phyloP scores from a whole-genome alignment of 2,329 filamentous ascomycete species.

The Calonectria leucothoes region DNA sequence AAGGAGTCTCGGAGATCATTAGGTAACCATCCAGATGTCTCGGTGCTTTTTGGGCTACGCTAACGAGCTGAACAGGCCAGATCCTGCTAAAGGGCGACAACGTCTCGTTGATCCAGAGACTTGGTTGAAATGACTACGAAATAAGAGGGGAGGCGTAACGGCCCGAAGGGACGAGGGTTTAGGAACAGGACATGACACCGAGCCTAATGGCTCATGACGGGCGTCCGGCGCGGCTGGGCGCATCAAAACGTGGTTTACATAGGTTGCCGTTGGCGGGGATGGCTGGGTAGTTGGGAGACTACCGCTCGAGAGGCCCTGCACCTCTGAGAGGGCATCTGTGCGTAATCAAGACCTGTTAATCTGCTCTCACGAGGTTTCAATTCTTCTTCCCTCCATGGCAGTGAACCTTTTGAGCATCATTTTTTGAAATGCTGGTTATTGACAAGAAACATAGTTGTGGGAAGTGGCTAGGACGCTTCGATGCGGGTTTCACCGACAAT shows the following conservation, averaged over 20 bases:
- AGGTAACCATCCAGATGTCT: slow-evolving; percentile 66
- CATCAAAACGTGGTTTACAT: slow-evolving; percentile 17
- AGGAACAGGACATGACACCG: slow-evolving; percentile 12
- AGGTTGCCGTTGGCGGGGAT: slow-evolving; percentile 12
- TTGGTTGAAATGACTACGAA: slow-evolving; percentile 40
- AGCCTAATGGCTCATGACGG: slow-evolving; percentile 8
- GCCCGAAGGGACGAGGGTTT: slow-evolving; percentile 9
- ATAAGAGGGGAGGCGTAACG: slow-evolving; percentile 7
- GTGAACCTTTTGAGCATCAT: not conserved
- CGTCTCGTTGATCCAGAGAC: slow-evolving; percentile 80
- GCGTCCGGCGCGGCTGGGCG: slow-evolving; percentile 14
- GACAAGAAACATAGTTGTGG: not conserved
- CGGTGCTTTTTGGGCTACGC: slow-evolving; percentile 15
- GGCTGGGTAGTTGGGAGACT: slow-evolving; percentile 6
- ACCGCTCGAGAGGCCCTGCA: not conserved
- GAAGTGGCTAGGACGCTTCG: not conserved
- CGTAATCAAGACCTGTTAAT: slow-evolving; percentile 9
- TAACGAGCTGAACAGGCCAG: slow-evolving; percentile 70
- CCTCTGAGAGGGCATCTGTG: slow-evolving; percentile 11
- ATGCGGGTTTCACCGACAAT: not conserved
- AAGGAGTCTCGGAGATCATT: slow-evolving; percentile 82
- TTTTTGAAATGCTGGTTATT: not conserved
- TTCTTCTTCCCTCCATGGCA: not conserved
- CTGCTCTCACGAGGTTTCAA: not conserved
- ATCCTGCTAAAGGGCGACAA: slow-evolving; percentile 91